Base-by-base conservation (phyloP, 208 protist species). In the Leishmania tarentolae region DNA sequence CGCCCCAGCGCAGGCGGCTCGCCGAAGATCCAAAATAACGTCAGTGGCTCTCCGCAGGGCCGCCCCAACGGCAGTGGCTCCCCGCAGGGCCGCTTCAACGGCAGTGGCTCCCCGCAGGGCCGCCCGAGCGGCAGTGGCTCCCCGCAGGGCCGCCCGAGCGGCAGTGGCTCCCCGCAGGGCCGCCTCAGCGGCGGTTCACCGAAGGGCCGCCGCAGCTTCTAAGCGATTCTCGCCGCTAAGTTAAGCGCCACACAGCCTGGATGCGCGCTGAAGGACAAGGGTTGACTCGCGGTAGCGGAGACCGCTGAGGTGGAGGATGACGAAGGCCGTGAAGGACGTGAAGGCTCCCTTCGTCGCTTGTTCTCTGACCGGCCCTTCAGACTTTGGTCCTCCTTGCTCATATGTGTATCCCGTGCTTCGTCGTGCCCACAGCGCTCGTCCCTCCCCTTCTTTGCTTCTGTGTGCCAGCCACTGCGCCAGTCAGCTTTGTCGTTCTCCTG, bases 51-150 rank as follows among this genome's bases (percentile, higher is more conserved):
- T 21, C 74, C 79, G 17, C 77, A 87, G 71, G 78, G 78, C 19
- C 79, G 78, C 52, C 21, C 47, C 21, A 83, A 66, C 69, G 52
- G 71, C 47, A n/a, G n/a, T n/a, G n/a, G 74, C 56, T 82, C 79
- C 19, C 83, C 83, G 24, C 82, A 84, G 80, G 65, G 75, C 7
- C 79, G 82, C 35, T 40, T 24, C 11, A 86, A 84, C 78, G 77
- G 81, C 77, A 69, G 72, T 11, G 79, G 79, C 50, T 82, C 76
- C 7, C 80, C 85, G n/a, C 75, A 80, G 59, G 78, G 75, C 24
- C 78, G 61, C 65, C 21, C 56, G 56, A 61, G 24, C 28, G 57
- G 28, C 31, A 11, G 57, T 3, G 21, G 24, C 42, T 83, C 78
- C 7, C 77, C 79, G 28, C 8, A 61, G 56, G 2, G 13, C 15